Base-by-base conservation (phyloP, 2,329 filamentous ascomycete genomes). In the Xylariaceae sp. region DNA sequence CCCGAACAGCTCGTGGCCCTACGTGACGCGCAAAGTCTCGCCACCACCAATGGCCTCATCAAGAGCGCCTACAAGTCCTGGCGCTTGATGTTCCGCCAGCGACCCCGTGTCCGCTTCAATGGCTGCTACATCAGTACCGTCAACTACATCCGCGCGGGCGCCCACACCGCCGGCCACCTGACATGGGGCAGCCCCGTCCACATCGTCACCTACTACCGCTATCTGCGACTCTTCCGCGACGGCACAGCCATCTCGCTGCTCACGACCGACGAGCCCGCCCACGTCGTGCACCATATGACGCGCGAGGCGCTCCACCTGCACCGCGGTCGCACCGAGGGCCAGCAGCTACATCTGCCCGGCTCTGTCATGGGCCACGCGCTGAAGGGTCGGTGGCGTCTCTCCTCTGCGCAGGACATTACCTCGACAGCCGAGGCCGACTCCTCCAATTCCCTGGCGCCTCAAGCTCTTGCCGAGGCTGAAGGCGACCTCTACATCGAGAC, bases 181-280 rank as follows among this genome's bases (percentile, higher is more conserved):
- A 84, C 86, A 1, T 95, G 90, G 88, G 71, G 72, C 55, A 84
- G 78, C 18, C 90, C 90, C 8, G 85, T 97, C 28, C 89, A 95
- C 61, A 94, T 97, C 44, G 89, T 98, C 37, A 98, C 93, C 1
- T 98, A 97, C 68, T 98, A 95, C 68, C 88, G 93, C 43, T 98
- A 97, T 66, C 78, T 98, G 3, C 87, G 93, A 39, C 93, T 98
- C 69, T 93, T 93, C 68, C 86, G 89, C 18, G 88, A 97, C 63
- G 93, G 93, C 19, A 85, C 85, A 1, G 81, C 78, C 49, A 82
- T 97, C 44, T 88, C 83, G 40, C 74, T 98, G 2, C 75, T 94
- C 28, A 88, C 86, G 1, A 94, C 87, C 0, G 67, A 78, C 4
- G 88, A 95, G 59, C 93, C 93, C 1, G 67, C 76, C n/a, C 87